Conservation (phyloP, 2,329 filamentous ascomycete genomes). For the Fusarium neocosmosporiellum region DNA sequence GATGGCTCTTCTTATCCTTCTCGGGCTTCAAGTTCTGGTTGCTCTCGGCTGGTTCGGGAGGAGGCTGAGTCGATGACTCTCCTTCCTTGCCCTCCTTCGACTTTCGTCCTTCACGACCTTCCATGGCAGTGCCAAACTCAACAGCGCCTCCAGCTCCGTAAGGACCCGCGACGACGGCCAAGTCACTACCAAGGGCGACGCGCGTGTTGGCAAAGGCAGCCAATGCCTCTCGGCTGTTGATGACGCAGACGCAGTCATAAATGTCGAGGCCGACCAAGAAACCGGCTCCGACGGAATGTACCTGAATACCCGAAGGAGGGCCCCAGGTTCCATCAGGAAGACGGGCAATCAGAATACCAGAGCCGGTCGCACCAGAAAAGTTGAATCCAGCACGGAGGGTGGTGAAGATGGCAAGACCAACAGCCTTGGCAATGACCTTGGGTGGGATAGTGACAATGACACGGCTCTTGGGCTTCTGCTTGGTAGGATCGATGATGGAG, state of each 20-base stretch:
- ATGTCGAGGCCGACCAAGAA: conserved; percentile 87
- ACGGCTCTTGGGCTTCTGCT: conserved; percentile 56
- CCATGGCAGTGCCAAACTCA: conserved; percentile 61
- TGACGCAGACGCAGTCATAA: conserved; percentile 89
- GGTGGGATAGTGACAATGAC: conserved; percentile 66
- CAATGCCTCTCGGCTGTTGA: conserved; percentile 81
- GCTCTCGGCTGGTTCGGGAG: conserved; percentile 15
- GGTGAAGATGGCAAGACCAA: conserved; percentile 78
- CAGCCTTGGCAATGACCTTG: conserved; percentile 72
- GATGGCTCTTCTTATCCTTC: conserved; percentile 42
- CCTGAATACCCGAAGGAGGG: conserved; percentile 83
- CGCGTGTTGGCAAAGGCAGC: conserved; percentile 81
- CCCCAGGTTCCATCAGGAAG: conserved; percentile 77
- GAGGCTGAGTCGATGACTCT: conserved; percentile 16
- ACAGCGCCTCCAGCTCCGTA: conserved; percentile 79
- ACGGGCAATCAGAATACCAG: conserved; percentile 72
- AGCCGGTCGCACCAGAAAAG: conserved; percentile 74
- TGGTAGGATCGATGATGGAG: conserved; percentile 46
- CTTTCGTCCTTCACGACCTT: conserved; percentile 42
- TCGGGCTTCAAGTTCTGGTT: conserved; percentile 43
- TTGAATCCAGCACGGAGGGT: conserved; percentile 75
- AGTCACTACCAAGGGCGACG: conserved; percentile 81
- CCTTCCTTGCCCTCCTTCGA: conserved; percentile 58
- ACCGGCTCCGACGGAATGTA: conserved; percentile 82
- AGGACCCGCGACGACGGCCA: conserved; percentile 78